A percentile compares a stretch with the other conserved stretches of the same genome.
Conservation (phyloP, 768 basidiomycete species). For the Rhizopogon roseolus region DNA sequence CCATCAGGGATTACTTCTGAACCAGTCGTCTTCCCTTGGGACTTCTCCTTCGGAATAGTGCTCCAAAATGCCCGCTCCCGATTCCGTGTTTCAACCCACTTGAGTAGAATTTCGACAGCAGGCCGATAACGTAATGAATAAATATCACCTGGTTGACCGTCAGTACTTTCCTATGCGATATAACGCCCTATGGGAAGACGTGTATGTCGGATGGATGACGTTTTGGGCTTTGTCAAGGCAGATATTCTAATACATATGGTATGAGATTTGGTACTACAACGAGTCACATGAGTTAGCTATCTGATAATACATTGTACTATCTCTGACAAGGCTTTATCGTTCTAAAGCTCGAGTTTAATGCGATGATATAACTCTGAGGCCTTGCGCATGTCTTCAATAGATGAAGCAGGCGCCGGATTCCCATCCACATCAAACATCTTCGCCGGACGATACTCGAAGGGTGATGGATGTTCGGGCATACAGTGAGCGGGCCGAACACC, state of each 20-base stretch:
- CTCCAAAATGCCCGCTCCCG: conserved; percentile 85
- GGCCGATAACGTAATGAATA: neutral
- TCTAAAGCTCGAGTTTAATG: conserved; percentile 28
- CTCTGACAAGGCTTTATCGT: neutral
- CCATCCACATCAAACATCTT: conserved; percentile 32
- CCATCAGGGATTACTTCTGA: conserved; percentile 13
- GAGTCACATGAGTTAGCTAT: neutral
- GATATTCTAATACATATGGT: conserved; percentile 53
- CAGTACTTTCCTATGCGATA: conserved; percentile 84
- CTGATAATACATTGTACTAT: neutral
- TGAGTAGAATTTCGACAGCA: conserved; percentile 74
- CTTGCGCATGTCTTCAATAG: conserved; percentile 35
- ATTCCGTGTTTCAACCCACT: conserved; percentile 79
- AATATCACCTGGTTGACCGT: conserved; percentile 84
- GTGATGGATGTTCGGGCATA: conserved; percentile 29
- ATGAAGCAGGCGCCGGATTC: conserved; percentile 19
- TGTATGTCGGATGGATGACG: conserved; percentile 73
- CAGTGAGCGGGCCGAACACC: conserved; percentile 42
- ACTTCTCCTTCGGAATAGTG: conserved; percentile 93
- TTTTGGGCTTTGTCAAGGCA: conserved; percentile 82
- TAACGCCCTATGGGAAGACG: conserved; percentile 94
- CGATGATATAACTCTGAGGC: conserved; percentile 34
- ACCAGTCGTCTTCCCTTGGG: conserved; percentile 35
- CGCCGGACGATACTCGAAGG: conserved; percentile 35
- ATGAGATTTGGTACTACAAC: conserved; percentile 9